Base-by-base conservation (phyloP, 257 asterid species). In the Salvia rosmarinus region DNA sequence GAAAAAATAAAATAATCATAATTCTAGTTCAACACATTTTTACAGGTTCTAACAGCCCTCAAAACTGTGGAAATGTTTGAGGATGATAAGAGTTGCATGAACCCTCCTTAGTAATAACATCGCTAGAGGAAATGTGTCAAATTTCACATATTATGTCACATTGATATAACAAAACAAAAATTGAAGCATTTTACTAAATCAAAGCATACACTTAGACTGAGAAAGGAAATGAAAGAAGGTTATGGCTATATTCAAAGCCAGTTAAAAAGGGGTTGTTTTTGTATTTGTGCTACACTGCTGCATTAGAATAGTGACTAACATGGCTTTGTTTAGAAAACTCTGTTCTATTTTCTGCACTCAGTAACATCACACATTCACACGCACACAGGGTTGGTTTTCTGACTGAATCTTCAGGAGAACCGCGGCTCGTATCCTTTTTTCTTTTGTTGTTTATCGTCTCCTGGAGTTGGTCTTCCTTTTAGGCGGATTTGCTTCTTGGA, bases 401-500 rank as follows among this genome's bases (percentile, higher is more conserved):
- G 14, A 54, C 35, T 11, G 60, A 23, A 23, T 9, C 35, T 28
- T 56, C 63, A 54, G 16, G 12, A 7, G 5, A 20, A 51, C 4
- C 61, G 6, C 25, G 49, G 50, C 37, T 7, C 20, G 6, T 34
- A 25, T 50, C 58, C 42, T 64, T 69, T 37, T 55, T 65, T 8
- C 44, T 34, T 17, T 51, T 71, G 62, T 40, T 8, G 62, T 17
- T 68, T 58, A 57, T 57, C 67, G 70, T 74, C 86, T 62, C 64
- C 56, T 68, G 63, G 25, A 44, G 46, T 68, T 37, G 76, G 40
- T 70, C 75, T 76, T 28, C 70, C 79, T 67, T 77, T 78, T 23
- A 67, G 39, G 30, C 35, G 82, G 68, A 19, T 37, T 57, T 32
- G 70, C 6, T 51, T 60, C 72, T 71, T 67, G 12, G 59, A 56